Evolutionary conservation across 148 eudicot genomes (phyloP).

Genomic region (Rhododendron molle): DNA sequence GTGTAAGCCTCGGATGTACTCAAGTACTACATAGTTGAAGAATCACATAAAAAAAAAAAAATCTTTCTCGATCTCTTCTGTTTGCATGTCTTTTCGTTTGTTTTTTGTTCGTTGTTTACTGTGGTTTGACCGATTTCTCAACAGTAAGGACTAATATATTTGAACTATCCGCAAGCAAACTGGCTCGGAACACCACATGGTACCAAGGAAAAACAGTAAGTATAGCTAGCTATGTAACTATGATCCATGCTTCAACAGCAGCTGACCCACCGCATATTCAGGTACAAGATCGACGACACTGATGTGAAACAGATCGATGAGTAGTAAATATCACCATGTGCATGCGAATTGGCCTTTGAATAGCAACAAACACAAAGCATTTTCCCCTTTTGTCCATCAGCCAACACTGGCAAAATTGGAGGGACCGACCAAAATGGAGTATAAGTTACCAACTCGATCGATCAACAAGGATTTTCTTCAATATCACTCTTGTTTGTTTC

Average conservation of each 20-base stretch:
- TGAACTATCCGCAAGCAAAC: too few relatives aligned
- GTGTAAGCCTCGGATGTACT: too few relatives aligned
- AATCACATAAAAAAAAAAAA: too few relatives aligned
- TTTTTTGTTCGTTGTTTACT: too few relatives aligned
- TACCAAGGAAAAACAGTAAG: too few relatives aligned
- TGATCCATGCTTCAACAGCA: background rate
- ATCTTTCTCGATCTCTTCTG: background rate
- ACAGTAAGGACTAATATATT: too few relatives aligned
- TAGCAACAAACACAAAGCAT: constrained; percentile 8
- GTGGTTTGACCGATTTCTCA: too few relatives aligned
- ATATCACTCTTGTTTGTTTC: background rate
- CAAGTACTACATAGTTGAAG: too few relatives aligned
- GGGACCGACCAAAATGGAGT: background rate
- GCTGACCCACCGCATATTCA: background rate
- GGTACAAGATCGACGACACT: background rate
- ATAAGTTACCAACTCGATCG: background rate
- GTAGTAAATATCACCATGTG: background rate
- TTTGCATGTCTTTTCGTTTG: background rate
- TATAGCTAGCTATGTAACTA: background rate
- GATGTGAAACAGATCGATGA: background rate
- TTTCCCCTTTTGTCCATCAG: background rate
- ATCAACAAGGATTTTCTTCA: background rate
- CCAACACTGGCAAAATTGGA: background rate
- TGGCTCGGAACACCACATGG: too few relatives aligned
- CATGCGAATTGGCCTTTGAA: background rate